These are phyloP conservation scores for Penicillium sp. DNA, from an alignment of 2,329 filamentous ascomycete genomes.

Conservation along the genomic window DNA sequence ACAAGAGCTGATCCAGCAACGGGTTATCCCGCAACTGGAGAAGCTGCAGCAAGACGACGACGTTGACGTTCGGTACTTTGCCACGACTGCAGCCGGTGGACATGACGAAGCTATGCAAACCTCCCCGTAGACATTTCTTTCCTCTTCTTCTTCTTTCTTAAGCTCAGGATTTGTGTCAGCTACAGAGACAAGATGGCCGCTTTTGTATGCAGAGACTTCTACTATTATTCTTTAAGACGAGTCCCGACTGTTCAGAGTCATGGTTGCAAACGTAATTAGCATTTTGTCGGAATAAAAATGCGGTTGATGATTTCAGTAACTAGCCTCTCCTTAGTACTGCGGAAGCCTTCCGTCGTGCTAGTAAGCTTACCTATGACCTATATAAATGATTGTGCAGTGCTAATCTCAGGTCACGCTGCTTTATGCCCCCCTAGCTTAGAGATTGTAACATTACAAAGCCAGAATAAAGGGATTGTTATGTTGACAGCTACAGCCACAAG, in stretches of 20 bases:
- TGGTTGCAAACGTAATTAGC: slow-evolving; percentile 36
- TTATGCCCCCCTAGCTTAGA: too few species aligned
- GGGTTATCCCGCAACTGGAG: slow-evolving; percentile 83
- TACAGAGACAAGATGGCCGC: not conserved
- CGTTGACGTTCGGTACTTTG: slow-evolving; percentile 97
- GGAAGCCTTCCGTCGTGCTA: not conserved
- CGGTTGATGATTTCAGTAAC: slow-evolving; percentile 30
- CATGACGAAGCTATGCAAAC: slow-evolving; percentile 54
- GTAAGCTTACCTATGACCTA: too few species aligned
- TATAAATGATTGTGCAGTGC: too few species aligned
- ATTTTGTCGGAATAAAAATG: slow-evolving; percentile 28
- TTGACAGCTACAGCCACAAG: too few species aligned
- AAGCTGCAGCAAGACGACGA: slow-evolving; percentile 97
- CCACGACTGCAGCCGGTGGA: slow-evolving; percentile 73
- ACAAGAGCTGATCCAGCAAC: slow-evolving; percentile 76
- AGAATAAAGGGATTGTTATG: too few species aligned
- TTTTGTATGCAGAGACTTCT: slow-evolving; percentile 19
- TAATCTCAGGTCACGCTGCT: too few species aligned
- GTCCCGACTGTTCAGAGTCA: slow-evolving; percentile 21
- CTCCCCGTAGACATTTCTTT: slow-evolving; percentile 36
- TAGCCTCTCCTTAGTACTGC: not conserved
- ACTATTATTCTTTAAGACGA: slow-evolving; percentile 13
- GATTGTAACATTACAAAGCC: too few species aligned
- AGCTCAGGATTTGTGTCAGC: not conserved
- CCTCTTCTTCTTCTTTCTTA: not conserved